Percentiles rank a stretch among this genome's conserved stretches.
phyloP scores from a whole-genome alignment of 805 yeast species.

The Monosporozyma aquatica region DNA sequence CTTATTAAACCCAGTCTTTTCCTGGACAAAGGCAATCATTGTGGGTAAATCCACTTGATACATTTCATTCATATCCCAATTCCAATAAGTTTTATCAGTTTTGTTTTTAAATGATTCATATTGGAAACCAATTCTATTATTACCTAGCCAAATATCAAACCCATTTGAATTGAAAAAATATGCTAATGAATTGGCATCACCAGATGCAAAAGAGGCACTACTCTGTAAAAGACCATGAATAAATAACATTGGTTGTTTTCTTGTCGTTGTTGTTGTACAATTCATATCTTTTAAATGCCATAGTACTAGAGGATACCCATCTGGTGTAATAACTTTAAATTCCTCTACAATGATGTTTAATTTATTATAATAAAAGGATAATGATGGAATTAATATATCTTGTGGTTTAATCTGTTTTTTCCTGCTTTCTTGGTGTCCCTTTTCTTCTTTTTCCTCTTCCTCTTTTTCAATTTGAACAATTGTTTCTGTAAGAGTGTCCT shows the following conservation, averaged over 20 bases:
- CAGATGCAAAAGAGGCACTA: slow-evolving; percentile 72
- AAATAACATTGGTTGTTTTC: slow-evolving; percentile 56
- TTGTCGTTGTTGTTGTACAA: slow-evolving; percentile 8
- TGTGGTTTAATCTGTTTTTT: not conserved
- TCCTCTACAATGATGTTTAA: slow-evolving; percentile 52
- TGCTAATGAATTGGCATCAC: slow-evolving; percentile 72
- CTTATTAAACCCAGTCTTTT: slow-evolving; percentile 33
- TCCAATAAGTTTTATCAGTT: slow-evolving; percentile 53
- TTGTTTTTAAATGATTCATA: slow-evolving; percentile 37
- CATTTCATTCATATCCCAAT: slow-evolving; percentile 83
- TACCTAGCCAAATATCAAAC: slow-evolving; percentile 86
- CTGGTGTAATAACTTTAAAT: slow-evolving; percentile 59
- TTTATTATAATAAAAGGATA: slow-evolving; percentile 59
- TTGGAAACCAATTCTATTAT: slow-evolving; percentile 78
- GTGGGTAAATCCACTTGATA: slow-evolving; percentile 69
- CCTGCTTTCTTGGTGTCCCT: too few species aligned
- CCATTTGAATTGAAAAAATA: slow-evolving; percentile 45
- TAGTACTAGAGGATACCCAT: slow-evolving; percentile 62
- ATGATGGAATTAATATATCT: slow-evolving; percentile 37
- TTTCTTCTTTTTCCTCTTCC: not conserved
- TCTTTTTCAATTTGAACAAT: not conserved
- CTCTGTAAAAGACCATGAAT: slow-evolving; percentile 86
- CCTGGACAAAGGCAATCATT: slow-evolving; percentile 52
- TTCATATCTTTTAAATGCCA: slow-evolving; percentile 35
- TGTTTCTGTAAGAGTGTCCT: not conserved